phyloP scores from a whole-genome alignment of 176 grass and related monocot genomes.

The Guadua angustifolia region DNA sequence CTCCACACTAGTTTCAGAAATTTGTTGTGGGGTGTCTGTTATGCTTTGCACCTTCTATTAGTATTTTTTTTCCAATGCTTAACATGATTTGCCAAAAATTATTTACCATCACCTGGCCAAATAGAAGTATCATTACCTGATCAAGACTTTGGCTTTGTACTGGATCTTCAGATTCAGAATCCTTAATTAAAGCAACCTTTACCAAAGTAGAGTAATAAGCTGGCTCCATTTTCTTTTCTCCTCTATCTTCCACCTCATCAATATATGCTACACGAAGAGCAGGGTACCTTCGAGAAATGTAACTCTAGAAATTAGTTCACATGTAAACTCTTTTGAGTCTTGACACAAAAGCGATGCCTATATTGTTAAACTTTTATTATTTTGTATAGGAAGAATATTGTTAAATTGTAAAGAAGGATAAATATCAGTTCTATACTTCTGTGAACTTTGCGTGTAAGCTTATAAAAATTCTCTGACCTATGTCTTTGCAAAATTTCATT shows the following conservation, averaged over 20 bases:
- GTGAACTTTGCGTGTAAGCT: not conserved
- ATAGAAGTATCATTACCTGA: constrained; percentile 60
- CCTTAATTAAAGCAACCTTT: constrained; percentile 78
- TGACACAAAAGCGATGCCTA: not conserved
- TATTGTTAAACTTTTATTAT: constrained; percentile 9
- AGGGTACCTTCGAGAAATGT: constrained; percentile 65
- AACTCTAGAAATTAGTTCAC: constrained; percentile 13
- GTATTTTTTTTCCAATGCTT: not conserved
- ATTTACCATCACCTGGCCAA: not conserved
- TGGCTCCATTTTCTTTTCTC: constrained; percentile 77
- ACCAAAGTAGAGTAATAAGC: constrained; percentile 91
- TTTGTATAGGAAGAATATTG: not conserved
- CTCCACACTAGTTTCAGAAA: constrained; percentile 9
- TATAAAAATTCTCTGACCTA: not conserved
- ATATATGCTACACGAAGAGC: constrained; percentile 95
- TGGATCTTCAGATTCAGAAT: constrained; percentile 62
- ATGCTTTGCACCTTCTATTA: not conserved
- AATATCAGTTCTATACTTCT: constrained; percentile 19
- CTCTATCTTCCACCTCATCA: constrained; percentile 78
- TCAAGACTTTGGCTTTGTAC: constrained; percentile 90
- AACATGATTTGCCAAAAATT: constrained; percentile 35
- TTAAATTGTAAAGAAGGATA: constrained; percentile 24
- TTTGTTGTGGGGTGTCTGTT: not conserved
- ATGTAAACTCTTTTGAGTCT: constrained; percentile 25
- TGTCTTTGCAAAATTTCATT: not conserved